Evolutionary conservation across 768 basidiomycete species (phyloP), one percentile per base, ranked within the genome.

Genomic region (Kwoniella dejecticola): DNA sequence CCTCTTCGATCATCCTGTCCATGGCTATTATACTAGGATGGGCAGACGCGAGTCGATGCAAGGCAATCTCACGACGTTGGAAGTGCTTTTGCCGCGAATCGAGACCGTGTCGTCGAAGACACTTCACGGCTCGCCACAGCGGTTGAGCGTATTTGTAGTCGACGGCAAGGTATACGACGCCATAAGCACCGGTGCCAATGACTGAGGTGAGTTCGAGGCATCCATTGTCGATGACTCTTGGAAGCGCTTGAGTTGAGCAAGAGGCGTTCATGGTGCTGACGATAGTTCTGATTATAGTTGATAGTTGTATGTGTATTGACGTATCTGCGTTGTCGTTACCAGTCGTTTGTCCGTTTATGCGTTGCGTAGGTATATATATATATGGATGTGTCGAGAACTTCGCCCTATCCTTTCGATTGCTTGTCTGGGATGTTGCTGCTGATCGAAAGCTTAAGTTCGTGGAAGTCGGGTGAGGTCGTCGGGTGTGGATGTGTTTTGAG

Each of bases 121-220:
- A 95, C 81, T 97, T 97, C 72, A 97, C 92, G 52, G 94, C 94
- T 76, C 84, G 94, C 54, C 85, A 87, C 12, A 63, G 41, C 4
- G 66, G 64, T 23, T 66, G 52, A 24, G 42, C 31, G 26, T 65
- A 64, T 33, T 64, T 59, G 41, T 78, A 73, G 73, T 89, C 89
- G 62, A 89, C 81, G 21, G 89, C 95, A 55, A 89, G 55, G 78
- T 95, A 96, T 10, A 95, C 94, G 70, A 93, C 88, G 55, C 94
- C 94, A 76, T 95, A 97, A 23, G 92, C 93, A 10, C 94, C 94
- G 40, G 89, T 85, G 38, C 94, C 94, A 49, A 96, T 85, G 62
- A 94, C 84, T 72, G 89, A 86, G 70, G 89, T 85, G 63, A 96
- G 87, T 79, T 91, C 84, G 56, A 96, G 85, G 44, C 85, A 81